Evolutionary conservation across 1,139 yeast genomes (phyloP).

Genomic region (Yamadazyma membranifaciens): DNA sequence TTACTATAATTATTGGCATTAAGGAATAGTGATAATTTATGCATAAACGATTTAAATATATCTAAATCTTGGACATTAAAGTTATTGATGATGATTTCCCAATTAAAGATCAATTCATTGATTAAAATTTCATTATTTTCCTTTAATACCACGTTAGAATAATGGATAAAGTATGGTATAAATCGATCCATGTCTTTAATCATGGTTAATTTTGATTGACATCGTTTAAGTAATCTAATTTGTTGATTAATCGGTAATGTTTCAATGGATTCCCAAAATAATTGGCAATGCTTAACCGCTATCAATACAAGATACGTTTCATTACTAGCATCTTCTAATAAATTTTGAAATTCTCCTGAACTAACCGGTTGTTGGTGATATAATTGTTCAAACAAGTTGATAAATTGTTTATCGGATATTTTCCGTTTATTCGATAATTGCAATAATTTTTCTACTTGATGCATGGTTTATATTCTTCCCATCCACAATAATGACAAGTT

Average conservation of each 20-base stretch:
- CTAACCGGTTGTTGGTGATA: slow-evolving; percentile 12
- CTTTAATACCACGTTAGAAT: slow-evolving; percentile 11
- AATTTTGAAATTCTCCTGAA: slow-evolving; percentile 16
- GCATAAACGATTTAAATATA: slow-evolving; percentile 11
- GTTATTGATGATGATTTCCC: slow-evolving; percentile 13
- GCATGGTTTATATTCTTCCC: background rate
- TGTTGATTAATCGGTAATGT: slow-evolving; percentile 15
- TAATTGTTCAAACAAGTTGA: slow-evolving; percentile 20
- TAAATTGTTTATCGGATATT: slow-evolving; percentile 17
- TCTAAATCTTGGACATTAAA: slow-evolving; percentile 11
- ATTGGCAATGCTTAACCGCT: slow-evolving; percentile 7
- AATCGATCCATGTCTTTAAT: slow-evolving; percentile 10
- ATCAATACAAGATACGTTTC: slow-evolving; percentile 13
- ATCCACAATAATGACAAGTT: background rate
- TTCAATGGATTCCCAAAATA: slow-evolving; percentile 14
- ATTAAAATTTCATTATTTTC: slow-evolving; percentile 14
- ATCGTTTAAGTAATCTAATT: slow-evolving; percentile 12
- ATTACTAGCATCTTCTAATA: slow-evolving; percentile 16
- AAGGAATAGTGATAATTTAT: slow-evolving; percentile 11
- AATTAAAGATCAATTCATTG: slow-evolving; percentile 15
- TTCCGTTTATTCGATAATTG: slow-evolving; percentile 15
- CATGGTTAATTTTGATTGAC: slow-evolving; percentile 10
- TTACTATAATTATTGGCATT: slow-evolving; percentile 11
- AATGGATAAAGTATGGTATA: slow-evolving; percentile 9
- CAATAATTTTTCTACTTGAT: slow-evolving; percentile 15